Conservation (phyloP, 371 early-diverging fungal species). For the Nematocida parisii region DNA sequence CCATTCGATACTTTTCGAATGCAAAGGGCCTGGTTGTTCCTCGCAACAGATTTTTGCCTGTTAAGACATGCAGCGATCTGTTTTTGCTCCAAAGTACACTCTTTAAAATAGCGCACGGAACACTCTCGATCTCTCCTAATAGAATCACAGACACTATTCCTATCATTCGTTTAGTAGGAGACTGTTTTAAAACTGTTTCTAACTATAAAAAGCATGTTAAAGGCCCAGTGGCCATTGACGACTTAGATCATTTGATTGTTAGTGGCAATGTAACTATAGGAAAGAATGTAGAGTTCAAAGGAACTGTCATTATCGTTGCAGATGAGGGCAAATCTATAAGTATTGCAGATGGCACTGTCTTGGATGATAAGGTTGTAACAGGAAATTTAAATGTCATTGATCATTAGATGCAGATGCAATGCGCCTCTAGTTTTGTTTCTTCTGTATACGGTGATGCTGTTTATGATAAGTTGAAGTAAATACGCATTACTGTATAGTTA, state of each 20-base stretch:
- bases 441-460: too few species aligned
- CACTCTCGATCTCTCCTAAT: slow-evolving; percentile 81
- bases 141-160: slow-evolving; percentile 81
- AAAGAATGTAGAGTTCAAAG: slow-evolving; percentile 80
- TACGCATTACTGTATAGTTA: too few species aligned
- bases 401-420: slow-evolving; percentile 55
- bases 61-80: slow-evolving; percentile 93
- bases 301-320: slow-evolving; percentile 96
- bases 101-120: slow-evolving; percentile 84
- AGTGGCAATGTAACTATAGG: slow-evolving; percentile 96
- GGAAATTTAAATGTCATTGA: slow-evolving; percentile 81
- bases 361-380: slow-evolving; percentile 93
- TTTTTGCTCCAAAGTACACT: slow-evolving; percentile 91
- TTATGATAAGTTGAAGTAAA: too few species aligned
- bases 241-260: slow-evolving; percentile 92
- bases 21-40: slow-evolving; percentile 96
- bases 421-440: too few species aligned
- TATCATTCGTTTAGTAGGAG: slow-evolving; percentile 83
- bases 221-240: slow-evolving; percentile 86
- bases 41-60: slow-evolving; percentile 91
- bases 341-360: slow-evolving; percentile 91
- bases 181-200: slow-evolving; percentile 86
- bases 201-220: slow-evolving; percentile 79
- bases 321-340: slow-evolving; percentile 87
- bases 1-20: slow-evolving; percentile 91